A percentile compares a stretch with the other conserved stretches of the same genome.
Evolutionary conservation across 1,284 basidiomycete genomes (phyloP).

Genomic region (Sporisorium graminicola): DNA sequence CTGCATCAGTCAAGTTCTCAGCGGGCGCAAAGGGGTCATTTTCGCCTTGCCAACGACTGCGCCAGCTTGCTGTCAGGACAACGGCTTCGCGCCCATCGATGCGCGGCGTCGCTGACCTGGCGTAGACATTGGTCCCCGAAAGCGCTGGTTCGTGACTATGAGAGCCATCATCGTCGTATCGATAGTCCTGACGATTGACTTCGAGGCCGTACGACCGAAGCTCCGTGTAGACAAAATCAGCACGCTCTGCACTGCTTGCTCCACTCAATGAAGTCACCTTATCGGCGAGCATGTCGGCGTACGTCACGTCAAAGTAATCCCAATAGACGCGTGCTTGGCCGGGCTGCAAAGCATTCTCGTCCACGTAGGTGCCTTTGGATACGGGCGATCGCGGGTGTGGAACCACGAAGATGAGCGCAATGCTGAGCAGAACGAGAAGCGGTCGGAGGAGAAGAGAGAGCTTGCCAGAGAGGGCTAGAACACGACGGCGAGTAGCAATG

Average conservation of each 20-base stretch:
- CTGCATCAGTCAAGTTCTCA: constrained; percentile 9
- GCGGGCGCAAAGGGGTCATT: constrained; percentile 32
- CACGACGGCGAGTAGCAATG: constrained; percentile 35
- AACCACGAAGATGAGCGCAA: constrained; percentile 52
- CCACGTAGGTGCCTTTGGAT: constrained; percentile 62
- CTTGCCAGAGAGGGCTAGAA: constrained; percentile 25
- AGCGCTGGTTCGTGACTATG: not conserved
- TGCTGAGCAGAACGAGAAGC: constrained; percentile 29
- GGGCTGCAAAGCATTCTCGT: constrained; percentile 69
- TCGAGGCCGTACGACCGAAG: constrained; percentile 57
- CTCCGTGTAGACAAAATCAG: constrained; percentile 47
- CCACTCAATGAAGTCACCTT: constrained; percentile 22
- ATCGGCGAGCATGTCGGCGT: constrained; percentile 57
- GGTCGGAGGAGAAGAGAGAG: constrained; percentile 18
- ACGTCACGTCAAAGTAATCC: constrained; percentile 57
- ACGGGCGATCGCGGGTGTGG: constrained; percentile 59
- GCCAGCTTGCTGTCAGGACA: constrained; percentile 71
- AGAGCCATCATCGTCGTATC: not conserved
- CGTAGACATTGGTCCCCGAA: constrained; percentile 83
- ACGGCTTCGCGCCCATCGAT: constrained; percentile 88
- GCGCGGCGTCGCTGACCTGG: constrained; percentile 83
- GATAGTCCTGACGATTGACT: constrained; percentile 31
- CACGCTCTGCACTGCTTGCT: constrained; percentile 31
- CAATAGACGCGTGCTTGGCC: constrained; percentile 57
- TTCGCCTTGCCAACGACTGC: constrained; percentile 41